Base-by-base conservation (phyloP, 371 early-diverging fungal species). In the Mortierella polycephala region DNA sequence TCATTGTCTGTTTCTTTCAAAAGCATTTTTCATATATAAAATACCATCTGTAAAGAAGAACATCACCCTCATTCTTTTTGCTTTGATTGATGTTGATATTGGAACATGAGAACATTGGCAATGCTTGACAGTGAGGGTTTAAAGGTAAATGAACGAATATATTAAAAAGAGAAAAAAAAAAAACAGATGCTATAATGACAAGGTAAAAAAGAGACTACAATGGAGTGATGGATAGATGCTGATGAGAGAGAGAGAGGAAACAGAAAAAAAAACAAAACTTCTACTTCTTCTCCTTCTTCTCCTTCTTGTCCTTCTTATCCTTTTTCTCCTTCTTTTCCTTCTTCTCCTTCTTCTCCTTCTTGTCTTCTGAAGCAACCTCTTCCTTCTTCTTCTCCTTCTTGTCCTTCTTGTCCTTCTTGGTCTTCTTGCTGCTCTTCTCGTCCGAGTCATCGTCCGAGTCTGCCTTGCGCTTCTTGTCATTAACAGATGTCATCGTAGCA, bases 301-400 rank as follows among this genome's bases (percentile, higher is more conserved):
- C 71, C 54, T 88, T 75, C 13, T 81, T 67, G 62, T 88, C 80
- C 74, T 85, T 74, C 64, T 83, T 68, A 75, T 85, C 69, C 58
- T 84, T 74, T 71, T 85, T 70, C 69, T 87, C 67, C 67, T 87
- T 83, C 62, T 84, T 69, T 51, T 85, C 70, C 69, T 85, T 80
- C 58, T 77, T 73, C 37, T 79, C 42, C 57, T 81, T 71, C 60
- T 81, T 74, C 23, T 82, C 63, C 45, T 50, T 50, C 50, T 16
- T 50, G 11, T 50, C 51, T 21, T 51, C 20, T 21, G 16, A 13
- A 13, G 46, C 46, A 11, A 13, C 16, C 46, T 13, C 16, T 6
- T 82, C 82, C 62, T 82, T 75, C 62, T 85, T 84, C 66, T 88
- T 83, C 8, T 86, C 85, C 66, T 81, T 82, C 79, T 85, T 83